phyloP scores from a whole-genome alignment of 768 basidiomycete species.

The Lepiota venenata region DNA sequence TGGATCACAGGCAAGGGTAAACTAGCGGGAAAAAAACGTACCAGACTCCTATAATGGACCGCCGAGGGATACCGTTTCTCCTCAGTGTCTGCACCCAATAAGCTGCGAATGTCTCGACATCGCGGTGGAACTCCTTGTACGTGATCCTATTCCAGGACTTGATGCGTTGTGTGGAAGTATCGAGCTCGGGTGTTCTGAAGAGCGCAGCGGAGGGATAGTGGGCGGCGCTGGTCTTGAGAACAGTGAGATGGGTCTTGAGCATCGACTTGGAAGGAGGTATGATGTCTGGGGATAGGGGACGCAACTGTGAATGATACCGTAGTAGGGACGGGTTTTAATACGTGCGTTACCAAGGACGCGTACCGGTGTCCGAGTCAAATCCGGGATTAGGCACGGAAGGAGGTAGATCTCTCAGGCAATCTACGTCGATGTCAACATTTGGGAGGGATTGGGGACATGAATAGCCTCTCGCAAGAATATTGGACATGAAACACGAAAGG shows the following conservation, averaged over 20 bases:
- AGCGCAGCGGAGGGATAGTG: slow-evolving; percentile 46
- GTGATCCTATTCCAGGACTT: slow-evolving; percentile 59
- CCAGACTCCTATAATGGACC: slow-evolving; percentile 74
- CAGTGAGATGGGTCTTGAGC: slow-evolving; percentile 56
- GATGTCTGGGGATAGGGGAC: slow-evolving; percentile 16
- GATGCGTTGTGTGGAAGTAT: slow-evolving; percentile 38
- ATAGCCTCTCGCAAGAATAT: slow-evolving; percentile 26
- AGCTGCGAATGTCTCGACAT: slow-evolving; percentile 63
- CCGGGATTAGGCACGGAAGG: slow-evolving; percentile 22
- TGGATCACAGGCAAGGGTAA: neutral
- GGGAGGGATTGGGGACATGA: slow-evolving; percentile 14
- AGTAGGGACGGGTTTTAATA: slow-evolving; percentile 12
- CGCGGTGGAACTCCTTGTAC: slow-evolving; percentile 58
- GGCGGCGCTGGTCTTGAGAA: slow-evolving; percentile 55
- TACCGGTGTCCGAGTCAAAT: slow-evolving; percentile 31
- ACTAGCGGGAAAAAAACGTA: slow-evolving; percentile 28
- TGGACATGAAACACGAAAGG: slow-evolving; percentile 31
- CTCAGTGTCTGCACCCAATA: slow-evolving; percentile 57
- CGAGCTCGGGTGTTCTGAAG: slow-evolving; percentile 56
- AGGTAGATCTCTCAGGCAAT: slow-evolving; percentile 29
- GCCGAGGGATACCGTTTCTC: slow-evolving; percentile 40
- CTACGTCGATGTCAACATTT: slow-evolving; percentile 25
- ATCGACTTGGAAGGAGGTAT: slow-evolving; percentile 25
- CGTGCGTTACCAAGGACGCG: slow-evolving; percentile 14
- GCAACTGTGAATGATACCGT: neutral